Evolutionary conservation across 2,329 filamentous ascomycete genomes (phyloP).

Genomic region (Pestalotiopsis fici): DNA sequence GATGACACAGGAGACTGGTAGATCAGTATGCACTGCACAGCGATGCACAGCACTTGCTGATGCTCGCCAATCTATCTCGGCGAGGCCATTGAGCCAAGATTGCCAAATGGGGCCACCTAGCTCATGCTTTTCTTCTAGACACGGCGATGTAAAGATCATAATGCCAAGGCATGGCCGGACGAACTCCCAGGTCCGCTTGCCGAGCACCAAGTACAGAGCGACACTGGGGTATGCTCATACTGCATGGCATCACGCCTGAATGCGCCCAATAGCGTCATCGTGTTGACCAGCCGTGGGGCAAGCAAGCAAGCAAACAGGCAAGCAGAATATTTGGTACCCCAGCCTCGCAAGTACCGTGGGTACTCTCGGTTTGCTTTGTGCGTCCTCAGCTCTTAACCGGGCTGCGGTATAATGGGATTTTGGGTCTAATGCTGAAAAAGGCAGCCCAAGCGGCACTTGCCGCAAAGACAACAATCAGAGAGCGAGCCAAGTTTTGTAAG

Average conservation of each 20-base stretch:
- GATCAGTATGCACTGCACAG: not conserved
- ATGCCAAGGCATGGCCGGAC: conserved; percentile 7
- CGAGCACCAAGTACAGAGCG: not conserved
- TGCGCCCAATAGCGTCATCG: not conserved
- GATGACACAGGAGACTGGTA: not conserved
- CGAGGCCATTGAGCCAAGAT: not conserved
- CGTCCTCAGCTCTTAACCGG: not conserved
- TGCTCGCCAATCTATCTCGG: not conserved
- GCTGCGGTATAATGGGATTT: not conserved
- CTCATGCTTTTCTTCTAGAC: not conserved
- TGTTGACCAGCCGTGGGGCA: not conserved
- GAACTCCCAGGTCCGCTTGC: conserved; percentile 9
- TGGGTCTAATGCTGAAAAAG: not conserved
- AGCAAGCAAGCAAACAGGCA: too few relatives aligned
- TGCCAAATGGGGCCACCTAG: not conserved
- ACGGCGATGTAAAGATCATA: not conserved
- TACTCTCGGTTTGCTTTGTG: not conserved
- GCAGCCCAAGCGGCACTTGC: not conserved
- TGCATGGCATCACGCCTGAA: not conserved
- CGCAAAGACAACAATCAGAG: not conserved
- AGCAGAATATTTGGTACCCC: not conserved
- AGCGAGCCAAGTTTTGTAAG: too few relatives aligned
- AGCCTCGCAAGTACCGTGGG: conserved; percentile 1
- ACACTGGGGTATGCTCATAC: not conserved
- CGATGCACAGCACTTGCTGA: not conserved